Evolutionary conservation across 352 stramenopile species (phyloP).

Genomic region (Phytopythium aichiense): DNA sequence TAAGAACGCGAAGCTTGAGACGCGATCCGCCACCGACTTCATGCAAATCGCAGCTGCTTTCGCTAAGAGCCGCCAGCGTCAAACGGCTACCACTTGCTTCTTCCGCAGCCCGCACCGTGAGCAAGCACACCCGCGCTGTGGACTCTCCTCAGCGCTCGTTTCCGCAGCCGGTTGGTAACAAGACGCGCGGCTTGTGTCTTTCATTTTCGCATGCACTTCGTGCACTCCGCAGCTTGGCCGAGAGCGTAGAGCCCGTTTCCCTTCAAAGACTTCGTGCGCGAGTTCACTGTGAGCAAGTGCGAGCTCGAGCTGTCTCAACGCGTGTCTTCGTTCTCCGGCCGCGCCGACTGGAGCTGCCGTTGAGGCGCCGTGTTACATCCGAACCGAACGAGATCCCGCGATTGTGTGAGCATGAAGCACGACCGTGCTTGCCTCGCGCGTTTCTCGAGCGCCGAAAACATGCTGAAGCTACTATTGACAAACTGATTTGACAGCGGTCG

Average conservation of each 20-base stretch:
- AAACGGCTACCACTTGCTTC: no score
- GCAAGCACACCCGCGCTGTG: not conserved
- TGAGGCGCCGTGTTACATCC: not conserved
- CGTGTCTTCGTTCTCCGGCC: not conserved
- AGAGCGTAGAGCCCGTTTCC: not conserved
- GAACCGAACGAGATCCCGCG: not conserved
- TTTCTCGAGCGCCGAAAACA: conserved; percentile 2
- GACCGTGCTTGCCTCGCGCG: not conserved
- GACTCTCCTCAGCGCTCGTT: not conserved
- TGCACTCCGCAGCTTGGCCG: not conserved
- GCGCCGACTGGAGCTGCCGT: no score
- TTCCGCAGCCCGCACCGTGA: not conserved
- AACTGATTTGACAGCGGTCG: not conserved
- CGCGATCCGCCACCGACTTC: no score
- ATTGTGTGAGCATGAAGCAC: not conserved
- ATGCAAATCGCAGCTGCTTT: no score
- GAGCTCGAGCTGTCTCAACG: not conserved
- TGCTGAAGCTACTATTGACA: not conserved
- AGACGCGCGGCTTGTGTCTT: not conserved
- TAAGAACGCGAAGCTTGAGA: no score
- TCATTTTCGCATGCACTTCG: not conserved
- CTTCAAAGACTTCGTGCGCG: not conserved
- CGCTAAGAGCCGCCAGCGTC: no score
- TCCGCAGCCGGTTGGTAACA: not conserved
- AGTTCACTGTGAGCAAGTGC: not conserved